Percentiles rank a stretch among this genome's conserved stretches.
Evolutionary conservation across 805 yeast species (phyloP).

Genomic region (Metschnikowia cubensis): DNA sequence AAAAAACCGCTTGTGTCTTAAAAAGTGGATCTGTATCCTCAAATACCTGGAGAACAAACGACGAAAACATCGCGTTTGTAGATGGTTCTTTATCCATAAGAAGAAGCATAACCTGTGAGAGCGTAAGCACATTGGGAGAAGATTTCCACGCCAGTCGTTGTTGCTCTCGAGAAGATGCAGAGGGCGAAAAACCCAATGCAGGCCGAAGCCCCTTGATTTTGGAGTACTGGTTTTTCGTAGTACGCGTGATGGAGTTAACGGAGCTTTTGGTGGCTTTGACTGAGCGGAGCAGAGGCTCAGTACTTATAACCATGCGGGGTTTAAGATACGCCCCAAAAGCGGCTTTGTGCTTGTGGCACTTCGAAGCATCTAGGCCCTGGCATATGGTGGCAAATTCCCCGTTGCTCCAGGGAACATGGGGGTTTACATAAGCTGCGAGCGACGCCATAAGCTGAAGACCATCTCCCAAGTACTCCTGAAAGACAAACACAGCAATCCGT

Average conservation of each 20-base stretch:
- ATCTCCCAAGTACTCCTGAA: conserved; percentile 4
- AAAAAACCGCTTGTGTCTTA: conserved; percentile 24
- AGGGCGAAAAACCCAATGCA: conserved; percentile 14
- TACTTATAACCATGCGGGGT: neutral
- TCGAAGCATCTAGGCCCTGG: neutral
- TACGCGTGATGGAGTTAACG: too few species aligned
- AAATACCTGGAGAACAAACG: conserved; percentile 32
- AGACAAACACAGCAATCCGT: conserved; percentile 7
- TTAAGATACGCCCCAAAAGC: neutral
- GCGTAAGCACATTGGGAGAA: conserved; percentile 19
- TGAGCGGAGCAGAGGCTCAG: conserved; percentile 1
- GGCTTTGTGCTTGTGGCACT: neutral
- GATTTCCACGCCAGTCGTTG: conserved; percentile 26
- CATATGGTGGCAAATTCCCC: conserved; percentile 3
- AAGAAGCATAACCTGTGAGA: conserved; percentile 28
- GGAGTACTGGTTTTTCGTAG: neutral
- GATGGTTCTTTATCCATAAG: conserved; percentile 4
- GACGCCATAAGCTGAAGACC: conserved; percentile 4
- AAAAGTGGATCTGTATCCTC: conserved; percentile 30
- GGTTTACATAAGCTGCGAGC: conserved; percentile 24
- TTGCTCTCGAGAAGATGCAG: conserved; percentile 19
- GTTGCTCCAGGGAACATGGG: conserved; percentile 29
- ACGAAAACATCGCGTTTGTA: conserved; percentile 19
- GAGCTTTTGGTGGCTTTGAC: neutral
- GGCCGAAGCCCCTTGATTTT: conserved; percentile 14